These are phyloP conservation scores for Lachnellula arida DNA, from an alignment of 2,329 filamentous ascomycete genomes.

Conservation along the genomic window DNA sequence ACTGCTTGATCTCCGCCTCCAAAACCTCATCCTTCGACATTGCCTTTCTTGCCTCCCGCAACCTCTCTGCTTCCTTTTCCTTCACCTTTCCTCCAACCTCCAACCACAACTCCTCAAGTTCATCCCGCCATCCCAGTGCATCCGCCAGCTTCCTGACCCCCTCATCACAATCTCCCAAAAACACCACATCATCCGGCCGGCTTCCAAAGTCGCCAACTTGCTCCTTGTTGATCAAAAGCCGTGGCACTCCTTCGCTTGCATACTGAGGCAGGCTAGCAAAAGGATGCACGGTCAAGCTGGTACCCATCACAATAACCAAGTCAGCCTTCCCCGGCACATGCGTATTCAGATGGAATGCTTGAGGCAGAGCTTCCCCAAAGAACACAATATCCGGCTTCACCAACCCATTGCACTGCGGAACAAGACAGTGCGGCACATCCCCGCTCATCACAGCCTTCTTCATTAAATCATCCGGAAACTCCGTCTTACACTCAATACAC, in stretches of 20 bases:
- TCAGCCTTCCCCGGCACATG: slow-evolving; percentile 60
- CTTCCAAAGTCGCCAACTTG: slow-evolving; percentile 73
- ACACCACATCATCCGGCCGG: slow-evolving; percentile 76
- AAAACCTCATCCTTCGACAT: slow-evolving; percentile 45
- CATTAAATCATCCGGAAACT: slow-evolving; percentile 73
- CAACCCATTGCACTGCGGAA: slow-evolving; percentile 61
- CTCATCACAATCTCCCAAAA: slow-evolving; percentile 77
- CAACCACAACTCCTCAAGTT: slow-evolving; percentile 74
- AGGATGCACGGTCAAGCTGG: slow-evolving; percentile 80
- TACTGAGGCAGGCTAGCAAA: slow-evolving; percentile 76
- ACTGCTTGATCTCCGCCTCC: slow-evolving; percentile 33
- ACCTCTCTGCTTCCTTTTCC: slow-evolving; percentile 35
- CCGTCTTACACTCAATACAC: slow-evolving; percentile 79
- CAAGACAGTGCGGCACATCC: slow-evolving; percentile 65
- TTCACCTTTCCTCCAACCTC: slow-evolving; percentile 56
- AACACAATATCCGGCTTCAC: slow-evolving; percentile 82
- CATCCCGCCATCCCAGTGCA: slow-evolving; percentile 77
- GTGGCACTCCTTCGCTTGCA: slow-evolving; percentile 58
- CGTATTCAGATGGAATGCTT: slow-evolving; percentile 57
- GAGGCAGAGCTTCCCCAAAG: slow-evolving; percentile 70
- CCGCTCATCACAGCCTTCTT: slow-evolving; percentile 59
- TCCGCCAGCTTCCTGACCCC: slow-evolving; percentile 75
- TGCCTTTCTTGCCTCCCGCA: slow-evolving; percentile 9
- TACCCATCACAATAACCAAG: slow-evolving; percentile 80
- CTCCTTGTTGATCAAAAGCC: slow-evolving; percentile 85